Conservation (phyloP, 345 rosid species). For the Hibiscus syriacus region DNA sequence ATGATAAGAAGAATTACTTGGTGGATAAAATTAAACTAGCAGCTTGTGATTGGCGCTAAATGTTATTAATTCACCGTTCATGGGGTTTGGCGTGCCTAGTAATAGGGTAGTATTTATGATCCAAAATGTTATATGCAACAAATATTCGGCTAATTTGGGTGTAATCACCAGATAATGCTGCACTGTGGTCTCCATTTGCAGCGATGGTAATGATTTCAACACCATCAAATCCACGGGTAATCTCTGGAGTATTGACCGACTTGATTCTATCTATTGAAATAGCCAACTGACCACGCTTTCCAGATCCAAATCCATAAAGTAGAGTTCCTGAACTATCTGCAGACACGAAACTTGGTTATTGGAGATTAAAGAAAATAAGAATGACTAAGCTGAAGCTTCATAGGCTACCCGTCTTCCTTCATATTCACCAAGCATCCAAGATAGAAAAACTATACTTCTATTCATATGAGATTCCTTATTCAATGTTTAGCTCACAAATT, state of each 20-base stretch:
- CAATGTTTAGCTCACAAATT: not conserved
- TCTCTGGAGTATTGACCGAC: conserved; percentile 46
- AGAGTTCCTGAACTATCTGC: conserved; percentile 32
- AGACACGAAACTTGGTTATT: not conserved
- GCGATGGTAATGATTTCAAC: conserved; percentile 37
- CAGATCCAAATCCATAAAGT: conserved; percentile 75
- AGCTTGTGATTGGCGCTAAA: not conserved
- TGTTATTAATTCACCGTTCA: not conserved
- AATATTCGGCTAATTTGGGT: not conserved
- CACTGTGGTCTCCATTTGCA: conserved; percentile 88
- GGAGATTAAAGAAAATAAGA: not conserved
- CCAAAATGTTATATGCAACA: not conserved
- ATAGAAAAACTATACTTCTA: not conserved
- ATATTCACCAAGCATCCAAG: not conserved
- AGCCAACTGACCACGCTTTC: conserved; percentile 88
- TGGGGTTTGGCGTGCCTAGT: not conserved
- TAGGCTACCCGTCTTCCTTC: not conserved
- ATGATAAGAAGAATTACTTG: not conserved
- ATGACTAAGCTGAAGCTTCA: not conserved
- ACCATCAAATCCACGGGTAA: conserved; percentile 43
- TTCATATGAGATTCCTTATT: not conserved
- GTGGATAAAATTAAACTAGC: not conserved
- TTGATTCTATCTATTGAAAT: conserved; percentile 30
- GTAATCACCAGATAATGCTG: conserved; percentile 60
- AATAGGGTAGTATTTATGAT: not conserved